Base-by-base conservation (phyloP, 2,329 filamentous ascomycete species). In the Colletotrichum cuscutae region DNA sequence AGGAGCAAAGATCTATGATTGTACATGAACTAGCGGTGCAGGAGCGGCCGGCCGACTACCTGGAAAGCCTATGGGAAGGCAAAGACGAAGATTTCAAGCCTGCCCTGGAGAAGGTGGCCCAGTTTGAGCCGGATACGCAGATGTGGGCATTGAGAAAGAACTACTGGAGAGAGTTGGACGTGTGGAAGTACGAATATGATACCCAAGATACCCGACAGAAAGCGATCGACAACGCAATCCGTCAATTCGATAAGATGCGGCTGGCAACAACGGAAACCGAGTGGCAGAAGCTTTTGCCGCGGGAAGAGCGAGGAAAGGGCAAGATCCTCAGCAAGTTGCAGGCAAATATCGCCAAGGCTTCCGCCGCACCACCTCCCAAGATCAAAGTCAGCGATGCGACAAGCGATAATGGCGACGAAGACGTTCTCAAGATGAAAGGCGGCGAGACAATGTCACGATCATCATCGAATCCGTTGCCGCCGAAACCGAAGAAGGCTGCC, bases 121-220 rank as follows among this genome's bases (percentile, higher is more conserved):
- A 89, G 70, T 85, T 86, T 66, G 84, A 87, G 70, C 74, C 83
- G 5, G 79, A 83, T 2, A 82, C 82, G 5, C 85, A 88, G 73
- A 89, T 85, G 75, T 92, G 88, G 86, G 81, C 83, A 42, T 80
- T 92, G 76, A 86, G 87, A 73, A 90, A 89, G 80, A 81, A 84
- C 28, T 89, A 86, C 74, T 92, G 88, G 86, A 91, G 88, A 79
- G 90, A 92, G 75, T 84, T 92, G 15, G 90, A 92, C 75, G 88
- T 91, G 26, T 92, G 88, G 86, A 87, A 86, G 70, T 91, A 91
- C 78, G 82, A 87, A 32, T 92, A 92, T 77, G 82, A 84, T 57
- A 84, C 80, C 49, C 81, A 85, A 22, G 86, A 88, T 37, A 86
- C 90, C 73, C 87, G 90, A 35, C 85, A 94, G 78, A 82, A 86